Percentiles rank a stretch among this genome's conserved stretches.
phyloP scores from a whole-genome alignment of 1,284 basidiomycete species.

The Cutaneotrichosporon spelunceum region DNA sequence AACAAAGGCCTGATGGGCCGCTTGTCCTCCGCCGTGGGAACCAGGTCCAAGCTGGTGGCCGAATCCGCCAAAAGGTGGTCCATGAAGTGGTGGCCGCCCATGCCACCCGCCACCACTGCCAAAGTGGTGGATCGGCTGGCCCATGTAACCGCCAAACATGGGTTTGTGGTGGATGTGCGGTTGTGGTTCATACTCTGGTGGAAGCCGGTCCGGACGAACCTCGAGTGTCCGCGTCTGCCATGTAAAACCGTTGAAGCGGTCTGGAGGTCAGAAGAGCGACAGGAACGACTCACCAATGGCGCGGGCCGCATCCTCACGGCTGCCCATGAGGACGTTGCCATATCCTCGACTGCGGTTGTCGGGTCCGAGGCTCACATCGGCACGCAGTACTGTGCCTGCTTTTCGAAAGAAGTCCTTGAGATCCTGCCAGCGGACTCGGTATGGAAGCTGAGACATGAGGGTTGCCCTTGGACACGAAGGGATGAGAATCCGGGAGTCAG shows the following conservation, averaged over 20 bases:
- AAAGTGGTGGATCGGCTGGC: conserved; percentile 23
- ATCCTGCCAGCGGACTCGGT: conserved; percentile 94
- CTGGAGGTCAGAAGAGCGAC: conserved; percentile 18
- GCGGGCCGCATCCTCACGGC: conserved; percentile 83
- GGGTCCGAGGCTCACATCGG: conserved; percentile 86
- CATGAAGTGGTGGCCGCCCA: conserved; percentile 21
- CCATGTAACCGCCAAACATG: conserved; percentile 20
- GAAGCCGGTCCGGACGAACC: conserved; percentile 76
- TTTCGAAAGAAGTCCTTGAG: conserved; percentile 95
- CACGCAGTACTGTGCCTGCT: conserved; percentile 88
- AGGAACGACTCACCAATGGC: conserved; percentile 59
- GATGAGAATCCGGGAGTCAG: not conserved
- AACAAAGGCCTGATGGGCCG: conserved; percentile 15
- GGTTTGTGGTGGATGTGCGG: conserved; percentile 39
- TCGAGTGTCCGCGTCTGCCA: conserved; percentile 90
- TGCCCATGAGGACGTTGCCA: conserved; percentile 86
- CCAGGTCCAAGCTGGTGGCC: conserved; percentile 21
- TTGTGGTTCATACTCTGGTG: conserved; percentile 58
- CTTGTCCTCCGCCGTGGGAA: conserved; percentile 19
- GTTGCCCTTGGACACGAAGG: not conserved
- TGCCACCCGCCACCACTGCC: conserved; percentile 19
- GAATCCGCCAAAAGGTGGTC: conserved; percentile 34
- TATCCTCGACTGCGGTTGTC: conserved; percentile 90
- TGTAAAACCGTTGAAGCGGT: conserved; percentile 78
- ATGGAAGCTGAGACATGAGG: conserved; percentile 65